Base-by-base conservation (phyloP, 2,329 filamentous ascomycete genomes). In the Fusarium pininemorale region DNA sequence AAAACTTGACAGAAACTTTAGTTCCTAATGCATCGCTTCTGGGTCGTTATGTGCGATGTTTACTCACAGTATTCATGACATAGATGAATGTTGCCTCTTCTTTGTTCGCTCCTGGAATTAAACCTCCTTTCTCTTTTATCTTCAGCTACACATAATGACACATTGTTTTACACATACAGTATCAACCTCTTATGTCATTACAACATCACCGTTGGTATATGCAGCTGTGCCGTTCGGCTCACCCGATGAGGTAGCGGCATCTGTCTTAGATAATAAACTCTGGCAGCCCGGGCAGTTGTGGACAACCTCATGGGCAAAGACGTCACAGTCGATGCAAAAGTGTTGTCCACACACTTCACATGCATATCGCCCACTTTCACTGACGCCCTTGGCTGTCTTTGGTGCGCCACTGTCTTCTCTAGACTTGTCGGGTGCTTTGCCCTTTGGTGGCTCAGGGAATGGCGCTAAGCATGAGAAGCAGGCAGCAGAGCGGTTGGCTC, bases 291-390 rank as follows among this genome's bases (percentile, higher is more conserved):
- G 95, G 79, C 96, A 99, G 82, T 98, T 98, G 81, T 99, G 96
- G 58, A 98, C 89, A 18, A 97, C 90, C 84, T 98, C 95, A 81
- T 99, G 96, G 30, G 94, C 93, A 84, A 96, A 98, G 30, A 98
- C 91, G 82, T 99, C 96, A 82, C 96, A 99, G 81, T 99, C 96
- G 74, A 99, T 97, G 85, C 96, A 99, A 81, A 98, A 99, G 83
- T 98, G 96, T 68, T 93, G 91, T 7, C 88, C 84, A 82, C 96
- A 99, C n/a, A 92, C 91, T 75, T 92, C 90, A 81, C 96, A 99
- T 67, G 93, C 94, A 81, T 99, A 99, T 58, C 96, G 87, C 54
- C 93, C 91, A 79, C 93, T 96, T 84, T 97, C 94, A 81, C 93
- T 96, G 48, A 95, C 92, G 3, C 92, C 91, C 78, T 90, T 92